Evolutionary conservation across 805 yeast genomes (phyloP), one percentile per base, ranked within the genome.

Genomic region (Candida ortonii): DNA sequence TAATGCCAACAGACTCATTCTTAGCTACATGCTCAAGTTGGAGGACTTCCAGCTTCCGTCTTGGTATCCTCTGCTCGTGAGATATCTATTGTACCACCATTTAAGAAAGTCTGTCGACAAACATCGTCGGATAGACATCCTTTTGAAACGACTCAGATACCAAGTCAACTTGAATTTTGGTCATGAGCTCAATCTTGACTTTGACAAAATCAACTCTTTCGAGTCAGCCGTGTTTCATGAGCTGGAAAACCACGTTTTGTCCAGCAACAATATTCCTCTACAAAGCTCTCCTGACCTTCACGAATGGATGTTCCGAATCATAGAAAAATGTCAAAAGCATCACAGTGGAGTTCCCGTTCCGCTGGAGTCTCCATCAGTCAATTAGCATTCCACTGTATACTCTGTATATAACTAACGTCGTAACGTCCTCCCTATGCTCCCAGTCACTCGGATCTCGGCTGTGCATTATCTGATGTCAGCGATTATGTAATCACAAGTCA

Each of bases 61-160:
- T 2, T 49, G 50, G 50, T 41, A 37, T 22, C 46, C 50, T 1
- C 18, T 38, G 2, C 17, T 52, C 8, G 42, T 46, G 11, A 49
- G 46, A 28, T 50, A 31, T 31, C 30, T 50, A 6, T 30, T 47
- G 7, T 28, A 41, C 13, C 39, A 42, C 29, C 50, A 49, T 29
- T 30, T 42, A 15, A 25, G 18, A 3, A 24, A 39, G 8, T 42
- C 52, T 3, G 39, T 52, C 17, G 50, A 44, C 18, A 32, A 32
- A 10, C 29, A 35, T 30, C 26, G 52, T 24, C 34, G 53, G 20
- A 19, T 33, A 7, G 53, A 52, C 35, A 38, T 45, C 3, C 15
- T 50, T 7, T 20, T 41, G 8, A 45, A 41, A 16, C 42, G 41
- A 26, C 21, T 52, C 6, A 34, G 46, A 11, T 40, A 42, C 22